phyloP scores from a whole-genome alignment of 176 grass and related monocot species.

The Aechmea fasciata region DNA sequence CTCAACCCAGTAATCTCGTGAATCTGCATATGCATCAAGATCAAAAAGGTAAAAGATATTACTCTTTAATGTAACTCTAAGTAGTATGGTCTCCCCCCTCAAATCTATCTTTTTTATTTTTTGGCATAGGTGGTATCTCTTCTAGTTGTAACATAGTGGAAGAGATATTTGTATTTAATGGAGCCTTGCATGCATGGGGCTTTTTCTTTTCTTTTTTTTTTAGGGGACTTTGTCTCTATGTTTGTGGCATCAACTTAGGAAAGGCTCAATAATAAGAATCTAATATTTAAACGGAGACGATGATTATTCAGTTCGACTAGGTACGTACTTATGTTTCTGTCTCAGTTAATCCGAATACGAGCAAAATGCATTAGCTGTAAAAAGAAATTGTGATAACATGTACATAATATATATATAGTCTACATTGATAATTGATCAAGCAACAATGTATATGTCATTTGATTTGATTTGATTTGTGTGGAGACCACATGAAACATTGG shows the following conservation, averaged over 20 bases:
- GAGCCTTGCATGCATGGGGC: not conserved
- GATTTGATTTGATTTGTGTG: not conserved
- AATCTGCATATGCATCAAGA: not conserved
- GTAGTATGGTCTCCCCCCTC: not conserved
- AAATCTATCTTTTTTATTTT: not conserved
- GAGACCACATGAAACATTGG: not conserved
- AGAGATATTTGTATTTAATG: not conserved
- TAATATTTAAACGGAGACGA: not conserved
- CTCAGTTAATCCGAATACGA: too few relatives aligned
- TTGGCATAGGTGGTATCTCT: not conserved
- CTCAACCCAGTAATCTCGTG: slow-evolving; percentile 2
- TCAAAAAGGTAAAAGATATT: too few relatives aligned
- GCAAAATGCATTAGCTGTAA: too few relatives aligned
- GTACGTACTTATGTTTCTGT: too few relatives aligned
- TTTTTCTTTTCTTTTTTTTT: not conserved
- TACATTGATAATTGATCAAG: too few relatives aligned
- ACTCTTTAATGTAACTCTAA: slow-evolving; percentile 10
- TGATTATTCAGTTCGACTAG: too few relatives aligned
- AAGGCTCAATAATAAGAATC: not conserved
- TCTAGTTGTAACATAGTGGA: not conserved
- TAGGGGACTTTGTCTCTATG: slow-evolving; percentile 12
- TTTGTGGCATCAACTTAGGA: slow-evolving; percentile 8
- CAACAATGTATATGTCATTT: too few relatives aligned
- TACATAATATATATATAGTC: too few relatives aligned
- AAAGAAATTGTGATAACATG: too few relatives aligned